A percentile compares a stretch with the other conserved stretches of the same genome.
These are phyloP conservation scores for Craspedostauros australis DNA, from an alignment of 108 stramenopile genomes.

Conservation along the genomic window DNA sequence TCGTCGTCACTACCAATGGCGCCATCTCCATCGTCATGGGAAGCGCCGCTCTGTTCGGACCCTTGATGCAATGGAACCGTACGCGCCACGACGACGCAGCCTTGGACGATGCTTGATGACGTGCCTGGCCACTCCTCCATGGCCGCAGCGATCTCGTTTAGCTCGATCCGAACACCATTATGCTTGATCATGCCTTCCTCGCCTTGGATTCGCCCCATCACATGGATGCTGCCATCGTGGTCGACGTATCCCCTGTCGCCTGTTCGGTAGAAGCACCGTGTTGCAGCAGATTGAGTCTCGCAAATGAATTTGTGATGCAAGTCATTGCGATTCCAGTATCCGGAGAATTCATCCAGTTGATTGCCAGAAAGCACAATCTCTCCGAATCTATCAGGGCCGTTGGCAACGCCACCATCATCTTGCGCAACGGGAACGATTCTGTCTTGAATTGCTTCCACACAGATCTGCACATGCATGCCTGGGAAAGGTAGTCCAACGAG, in stretches of 20 bases:
- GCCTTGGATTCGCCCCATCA: constrained; percentile 70
- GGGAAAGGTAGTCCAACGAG: constrained; percentile 53
- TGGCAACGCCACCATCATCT: constrained; percentile 39
- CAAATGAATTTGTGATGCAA: constrained; percentile 43
- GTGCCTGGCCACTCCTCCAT: too few relatives aligned
- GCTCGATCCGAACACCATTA: constrained; percentile 76
- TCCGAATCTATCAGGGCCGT: constrained; percentile 25
- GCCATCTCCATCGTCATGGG: background rate
- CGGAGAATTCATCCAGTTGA: constrained; percentile 53
- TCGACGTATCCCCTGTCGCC: constrained; percentile 71
- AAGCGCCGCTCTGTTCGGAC: too few relatives aligned
- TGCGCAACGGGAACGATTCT: too few relatives aligned
- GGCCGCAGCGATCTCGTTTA: constrained; percentile 72
- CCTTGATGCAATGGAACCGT: too few relatives aligned
- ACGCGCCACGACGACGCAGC: too few relatives aligned
- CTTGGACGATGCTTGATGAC: too few relatives aligned
- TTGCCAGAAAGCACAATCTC: constrained; percentile 66
- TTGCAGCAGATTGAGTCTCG: background rate
- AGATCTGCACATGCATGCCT: constrained; percentile 50
- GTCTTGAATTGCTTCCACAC: constrained; percentile 15
- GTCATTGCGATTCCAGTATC: constrained; percentile 60
- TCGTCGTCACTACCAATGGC: too few relatives aligned
- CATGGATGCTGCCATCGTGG: constrained; percentile 25
- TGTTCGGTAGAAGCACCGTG: constrained; percentile 50
- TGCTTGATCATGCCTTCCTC: constrained; percentile 80